Evolutionary conservation across 176 grass and related monocot genomes (phyloP), one percentile per base, ranked within the genome.

Genomic region (Canna indica): DNA sequence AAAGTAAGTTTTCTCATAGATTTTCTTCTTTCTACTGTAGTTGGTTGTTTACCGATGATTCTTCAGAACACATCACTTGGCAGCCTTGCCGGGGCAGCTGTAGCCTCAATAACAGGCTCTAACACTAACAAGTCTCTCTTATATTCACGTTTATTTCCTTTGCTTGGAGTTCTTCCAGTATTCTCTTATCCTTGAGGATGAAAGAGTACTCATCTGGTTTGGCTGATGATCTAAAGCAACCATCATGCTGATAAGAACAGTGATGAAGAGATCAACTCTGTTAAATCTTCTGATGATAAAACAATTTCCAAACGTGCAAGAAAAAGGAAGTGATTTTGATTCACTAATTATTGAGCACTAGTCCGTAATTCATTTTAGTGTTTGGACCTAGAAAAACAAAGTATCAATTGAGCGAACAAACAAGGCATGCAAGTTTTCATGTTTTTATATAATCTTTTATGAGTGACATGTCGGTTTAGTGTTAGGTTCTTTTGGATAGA

Each of bases 41-140:
- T 87, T 0, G 93, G 93, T 22, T 90, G 93, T 75, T 83, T 97
- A 56, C 93, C 88, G 3, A 97, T 90, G 93, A 97, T 97, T 71
- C 82, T 97, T 64, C 93, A 97, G 80, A 97, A 97, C 77, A 85
- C 88, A 63, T 97, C 93, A 4, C 79, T 92, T 20, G 88, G 90
- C 73, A 91, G 88, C 68, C 88, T 97, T 74, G 93, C 93, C 7
- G 88, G 88, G 27, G 82, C 84, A 63, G 93, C 93, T 11, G 83
- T 91, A 69, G 83, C 85, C 45, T 91, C 86, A 1, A 74, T 76
- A n/a, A 82, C 83, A 61, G 78, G 79, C 72, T 87, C n/a, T n/a
- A n/a, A n/a, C n/a, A n/a, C 88, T 54, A 76, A 91, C 64, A 96
- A 91, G 70, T 87, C 93, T 47, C 58, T 75, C 26, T 24, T 96